Evolutionary conservation across 306 rosid genomes (phyloP), one percentile per base, ranked within the genome.

Genomic region (Amphicarpaea edgeworthii): DNA sequence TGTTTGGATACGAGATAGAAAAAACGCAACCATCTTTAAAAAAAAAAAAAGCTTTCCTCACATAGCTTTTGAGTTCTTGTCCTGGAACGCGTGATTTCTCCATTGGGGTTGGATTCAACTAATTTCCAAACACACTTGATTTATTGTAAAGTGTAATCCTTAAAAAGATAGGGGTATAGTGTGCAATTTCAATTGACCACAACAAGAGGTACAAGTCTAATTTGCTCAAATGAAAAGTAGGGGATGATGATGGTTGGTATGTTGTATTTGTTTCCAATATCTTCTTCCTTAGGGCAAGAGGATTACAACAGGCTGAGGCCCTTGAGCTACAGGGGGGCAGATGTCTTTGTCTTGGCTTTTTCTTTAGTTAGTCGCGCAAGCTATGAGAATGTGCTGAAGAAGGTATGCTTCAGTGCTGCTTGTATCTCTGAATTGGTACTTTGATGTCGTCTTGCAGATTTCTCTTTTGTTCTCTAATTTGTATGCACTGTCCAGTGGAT

Each of bases 251-350:
- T 40, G 77, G 24, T 66, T 84, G 77, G 61, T 72, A n/a, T 59
- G 37, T 54, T 30, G 32, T 34, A 67, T 80, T 17, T 72, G 69
- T 53, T 67, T 88, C 55, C 16, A 58, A 70, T 84, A 43, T 42
- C 5, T 76, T 42, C 5, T 76, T 82, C 64, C 69, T 76, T 64
- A 91, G 97, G 98, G 69, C 97, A 93, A 87, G 97, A 93, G 80
- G 98, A 93, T 84, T 93, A 90, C 87, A 93, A 93, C 71, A 82
- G 97, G 62, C 69, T 93, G 64, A 93, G 98, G 88, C 98, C 98
- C 53, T 85, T 93, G 85, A 93, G 98, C 87, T 91, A 93, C 88
- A 86, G 97, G 70, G 97, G 97, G n/a, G 98, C 88, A 50, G 98
- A 93, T 88, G 98, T 93, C 42, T 93, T 93, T 84, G 93, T 93